These are phyloP conservation scores for Trypanosoma melophagium DNA, from an alignment of 208 protist species.

Conservation along the genomic window DNA sequence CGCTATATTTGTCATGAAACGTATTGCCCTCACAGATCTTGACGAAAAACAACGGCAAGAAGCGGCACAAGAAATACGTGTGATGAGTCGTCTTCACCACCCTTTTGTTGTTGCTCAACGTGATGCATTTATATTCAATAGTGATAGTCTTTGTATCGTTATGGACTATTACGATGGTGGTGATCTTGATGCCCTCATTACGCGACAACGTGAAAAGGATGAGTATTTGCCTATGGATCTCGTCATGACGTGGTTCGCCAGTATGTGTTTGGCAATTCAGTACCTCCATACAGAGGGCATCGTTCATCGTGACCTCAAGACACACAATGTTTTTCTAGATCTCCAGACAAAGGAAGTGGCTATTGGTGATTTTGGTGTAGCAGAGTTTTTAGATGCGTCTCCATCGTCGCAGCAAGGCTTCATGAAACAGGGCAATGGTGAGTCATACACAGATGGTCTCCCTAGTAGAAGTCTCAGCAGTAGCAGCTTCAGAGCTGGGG, in stretches of 20 bases:
- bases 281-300: conserved; percentile 80
- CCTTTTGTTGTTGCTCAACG: conserved; percentile 75
- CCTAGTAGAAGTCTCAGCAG: not conserved
- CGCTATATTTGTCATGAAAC: conserved; percentile 77
- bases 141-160: conserved; percentile 82
- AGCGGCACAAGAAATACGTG: conserved; percentile 66
- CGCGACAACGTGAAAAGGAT: conserved; percentile 59
- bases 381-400: conserved; percentile 70
- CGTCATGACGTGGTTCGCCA: conserved; percentile 83
- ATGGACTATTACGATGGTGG: conserved; percentile 92
- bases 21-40: conserved; percentile 68
- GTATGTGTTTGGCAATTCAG: conserved; percentile 78
- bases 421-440: not conserved
- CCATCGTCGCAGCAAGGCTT: conserved; percentile 18
- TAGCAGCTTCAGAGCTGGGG: not conserved
- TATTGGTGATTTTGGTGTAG: conserved; percentile 88
- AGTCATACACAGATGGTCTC: not conserved
- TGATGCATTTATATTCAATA: conserved; percentile 83
- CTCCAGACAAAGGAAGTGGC: conserved; percentile 47
- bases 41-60: conserved; percentile 54
- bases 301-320: conserved; percentile 90
- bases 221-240: conserved; percentile 60
- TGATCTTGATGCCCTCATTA: conserved; percentile 72
- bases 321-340: conserved; percentile 89
- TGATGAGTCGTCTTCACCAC: conserved; percentile 84